Evolutionary conservation across 164 flowering plant genomes (phyloP).

Genomic region (Magnolia sinica): DNA sequence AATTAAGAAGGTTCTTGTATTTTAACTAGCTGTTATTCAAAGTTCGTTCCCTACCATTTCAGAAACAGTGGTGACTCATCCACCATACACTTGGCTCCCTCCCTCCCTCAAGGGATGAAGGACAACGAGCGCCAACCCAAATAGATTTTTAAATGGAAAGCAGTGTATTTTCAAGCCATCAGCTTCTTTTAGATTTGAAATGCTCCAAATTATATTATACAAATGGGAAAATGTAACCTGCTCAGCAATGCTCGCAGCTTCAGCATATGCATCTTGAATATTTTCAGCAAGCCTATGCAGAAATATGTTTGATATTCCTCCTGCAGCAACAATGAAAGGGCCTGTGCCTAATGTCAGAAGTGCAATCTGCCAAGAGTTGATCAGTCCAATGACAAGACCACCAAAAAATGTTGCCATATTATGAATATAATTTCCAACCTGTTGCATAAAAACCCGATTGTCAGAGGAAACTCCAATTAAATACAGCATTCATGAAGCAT

Average conservation of each 20-base stretch:
- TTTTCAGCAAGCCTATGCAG: slow-evolving; percentile 98
- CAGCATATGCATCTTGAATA: slow-evolving; percentile 99
- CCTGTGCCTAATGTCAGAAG: slow-evolving; percentile 89
- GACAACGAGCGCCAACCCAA: not conserved
- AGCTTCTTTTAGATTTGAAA: not conserved
- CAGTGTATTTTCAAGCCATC: not conserved
- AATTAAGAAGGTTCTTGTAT: too few relatives aligned
- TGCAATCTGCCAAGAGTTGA: slow-evolving; percentile 98
- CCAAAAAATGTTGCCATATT: slow-evolving; percentile 97
- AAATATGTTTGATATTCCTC: slow-evolving; percentile 95
- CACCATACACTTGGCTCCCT: not conserved
- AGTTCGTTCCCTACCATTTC: too few relatives aligned
- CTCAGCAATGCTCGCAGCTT: slow-evolving; percentile 98
- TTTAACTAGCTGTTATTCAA: too few relatives aligned
- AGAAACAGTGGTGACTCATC: too few relatives aligned
- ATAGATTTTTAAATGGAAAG: not conserved
- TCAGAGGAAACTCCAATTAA: not conserved
- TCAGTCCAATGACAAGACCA: slow-evolving; percentile 87
- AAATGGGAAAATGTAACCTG: slow-evolving; percentile 50
- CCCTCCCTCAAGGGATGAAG: not conserved
- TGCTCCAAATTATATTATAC: not conserved
- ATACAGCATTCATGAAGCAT: not conserved
- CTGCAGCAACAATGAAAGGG: slow-evolving; percentile 98
- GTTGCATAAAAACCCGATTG: slow-evolving; percentile 8
- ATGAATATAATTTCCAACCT: slow-evolving; percentile 98